phyloP scores from a whole-genome alignment of 768 basidiomycete species.

The Phylloporus arenicola region DNA sequence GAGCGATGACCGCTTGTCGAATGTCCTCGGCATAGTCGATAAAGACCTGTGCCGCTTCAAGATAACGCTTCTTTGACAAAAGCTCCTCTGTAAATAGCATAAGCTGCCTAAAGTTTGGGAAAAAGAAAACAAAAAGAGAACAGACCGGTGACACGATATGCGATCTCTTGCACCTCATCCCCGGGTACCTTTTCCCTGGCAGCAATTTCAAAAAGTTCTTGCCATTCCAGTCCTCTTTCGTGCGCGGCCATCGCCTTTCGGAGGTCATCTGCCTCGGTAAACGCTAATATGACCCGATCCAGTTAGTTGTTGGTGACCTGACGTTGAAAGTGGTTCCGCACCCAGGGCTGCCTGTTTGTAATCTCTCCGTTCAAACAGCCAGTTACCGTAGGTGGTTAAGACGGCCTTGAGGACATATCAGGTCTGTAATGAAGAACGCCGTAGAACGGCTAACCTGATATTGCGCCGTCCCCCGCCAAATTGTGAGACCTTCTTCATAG shows the following conservation, averaged over 20 bases:
- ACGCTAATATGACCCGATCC: slow-evolving; percentile 44
- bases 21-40: slow-evolving; percentile 81
- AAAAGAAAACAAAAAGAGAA: slow-evolving; percentile 9
- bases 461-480: slow-evolving; percentile 65
- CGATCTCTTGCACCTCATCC: slow-evolving; percentile 60
- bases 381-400: slow-evolving; percentile 74
- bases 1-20: slow-evolving; percentile 65
- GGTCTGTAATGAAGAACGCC: not conserved
- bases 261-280: slow-evolving; percentile 57
- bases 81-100: slow-evolving; percentile 61
- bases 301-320: slow-evolving; percentile 5
- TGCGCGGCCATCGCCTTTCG: slow-evolving; percentile 82
- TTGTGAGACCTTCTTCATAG: slow-evolving; percentile 63
- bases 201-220: slow-evolving; percentile 83
- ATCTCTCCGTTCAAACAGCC: slow-evolving; percentile 80
- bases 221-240: slow-evolving; percentile 86
- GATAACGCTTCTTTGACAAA: slow-evolving; percentile 66
- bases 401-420: slow-evolving; percentile 45
- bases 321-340: slow-evolving; percentile 27
- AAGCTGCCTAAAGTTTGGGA: not conserved
- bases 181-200: slow-evolving; percentile 41
- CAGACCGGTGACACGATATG: slow-evolving; percentile 76
- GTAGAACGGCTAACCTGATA: slow-evolving; percentile 45
- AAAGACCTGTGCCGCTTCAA: slow-evolving; percentile 77
- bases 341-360: slow-evolving; percentile 81